Evolutionary conservation across 768 basidiomycete species (phyloP).

Genomic region (Rhizopogon vesiculosus): DNA sequence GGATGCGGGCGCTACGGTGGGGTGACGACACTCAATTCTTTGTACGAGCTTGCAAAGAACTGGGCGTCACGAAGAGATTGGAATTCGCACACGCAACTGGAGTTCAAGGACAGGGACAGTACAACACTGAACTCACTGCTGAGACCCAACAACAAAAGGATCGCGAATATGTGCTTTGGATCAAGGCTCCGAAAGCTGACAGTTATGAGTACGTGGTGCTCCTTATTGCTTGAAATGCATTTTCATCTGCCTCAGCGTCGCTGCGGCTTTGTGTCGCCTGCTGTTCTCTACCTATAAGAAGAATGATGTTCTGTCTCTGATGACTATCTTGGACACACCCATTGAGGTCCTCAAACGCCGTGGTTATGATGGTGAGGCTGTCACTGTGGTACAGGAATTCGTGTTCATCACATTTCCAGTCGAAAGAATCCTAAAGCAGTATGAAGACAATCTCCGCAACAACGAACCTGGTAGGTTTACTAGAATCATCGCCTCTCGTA

Average conservation of each 20-base stretch:
- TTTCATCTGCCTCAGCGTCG: conserved; percentile 48
- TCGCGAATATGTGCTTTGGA: conserved; percentile 54
- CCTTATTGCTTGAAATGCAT: not conserved
- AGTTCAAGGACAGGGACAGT: conserved; percentile 1
- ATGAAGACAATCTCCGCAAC: not conserved
- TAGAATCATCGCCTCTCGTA: not conserved
- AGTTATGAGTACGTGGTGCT: conserved; percentile 73
- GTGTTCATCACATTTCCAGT: not conserved
- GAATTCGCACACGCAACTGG: conserved; percentile 33
- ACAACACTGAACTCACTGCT: conserved; percentile 58
- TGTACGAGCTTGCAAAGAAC: conserved; percentile 57
- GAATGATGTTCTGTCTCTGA: conserved; percentile 81
- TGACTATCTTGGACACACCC: conserved; percentile 88
- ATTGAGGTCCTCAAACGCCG: conserved; percentile 70
- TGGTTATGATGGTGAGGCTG: conserved; percentile 67
- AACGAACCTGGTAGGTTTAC: not conserved
- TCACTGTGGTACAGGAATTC: not conserved
- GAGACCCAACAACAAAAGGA: conserved; percentile 45
- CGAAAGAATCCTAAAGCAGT: conserved; percentile 2
- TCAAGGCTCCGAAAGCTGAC: conserved; percentile 66
- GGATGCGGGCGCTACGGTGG: conserved; percentile 58
- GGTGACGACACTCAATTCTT: conserved; percentile 53
- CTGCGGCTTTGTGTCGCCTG: conserved; percentile 70
- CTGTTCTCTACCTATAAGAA: conserved; percentile 70
- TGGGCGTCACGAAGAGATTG: conserved; percentile 55